Conservation (phyloP, 768 basidiomycete species). For the Royoungia palumana region DNA sequence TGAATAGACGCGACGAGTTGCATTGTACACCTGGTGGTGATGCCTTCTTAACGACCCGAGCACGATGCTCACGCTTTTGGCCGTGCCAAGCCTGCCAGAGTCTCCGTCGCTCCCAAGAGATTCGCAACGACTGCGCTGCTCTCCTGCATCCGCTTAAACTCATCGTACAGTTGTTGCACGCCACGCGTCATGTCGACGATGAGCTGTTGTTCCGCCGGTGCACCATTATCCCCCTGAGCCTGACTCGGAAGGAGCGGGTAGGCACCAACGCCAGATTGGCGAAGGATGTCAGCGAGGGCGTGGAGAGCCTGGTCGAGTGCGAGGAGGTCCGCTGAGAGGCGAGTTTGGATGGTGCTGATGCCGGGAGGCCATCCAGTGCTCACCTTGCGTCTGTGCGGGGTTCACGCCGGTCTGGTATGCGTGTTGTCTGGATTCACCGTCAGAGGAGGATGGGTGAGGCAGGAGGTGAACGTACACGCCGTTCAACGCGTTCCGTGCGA, state of each 20-base stretch:
- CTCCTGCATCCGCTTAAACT: conserved; percentile 51
- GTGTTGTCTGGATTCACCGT: conserved; percentile 42
- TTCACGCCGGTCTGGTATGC: conserved; percentile 57
- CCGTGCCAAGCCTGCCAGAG: background rate
- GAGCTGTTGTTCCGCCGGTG: conserved; percentile 47
- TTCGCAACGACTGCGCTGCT: conserved; percentile 52
- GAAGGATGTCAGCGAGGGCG: conserved; percentile 45
- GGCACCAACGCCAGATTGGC: conserved; percentile 63
- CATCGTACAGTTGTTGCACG: conserved; percentile 48
- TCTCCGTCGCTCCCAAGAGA: conserved; percentile 34
- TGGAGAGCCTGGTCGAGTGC: conserved; percentile 51
- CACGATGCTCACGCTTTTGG: conserved; percentile 12
- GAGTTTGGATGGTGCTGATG: background rate
- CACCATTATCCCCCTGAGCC: conserved; percentile 3
- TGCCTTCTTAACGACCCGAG: too few species aligned
- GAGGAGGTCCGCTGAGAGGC: conserved; percentile 41
- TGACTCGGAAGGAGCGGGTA: conserved; percentile 44
- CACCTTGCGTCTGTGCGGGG: conserved; percentile 56
- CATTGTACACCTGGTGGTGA: too few species aligned
- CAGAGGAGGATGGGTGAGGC: background rate
- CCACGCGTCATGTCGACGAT: conserved; percentile 39
- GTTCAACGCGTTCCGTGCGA: conserved; percentile 46
- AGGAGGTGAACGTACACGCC: conserved; percentile 46
- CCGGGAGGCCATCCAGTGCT: conserved; percentile 1
- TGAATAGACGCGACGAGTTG: too few species aligned